phyloP scores from a whole-genome alignment of 805 yeast species.

The Pichia californica region DNA sequence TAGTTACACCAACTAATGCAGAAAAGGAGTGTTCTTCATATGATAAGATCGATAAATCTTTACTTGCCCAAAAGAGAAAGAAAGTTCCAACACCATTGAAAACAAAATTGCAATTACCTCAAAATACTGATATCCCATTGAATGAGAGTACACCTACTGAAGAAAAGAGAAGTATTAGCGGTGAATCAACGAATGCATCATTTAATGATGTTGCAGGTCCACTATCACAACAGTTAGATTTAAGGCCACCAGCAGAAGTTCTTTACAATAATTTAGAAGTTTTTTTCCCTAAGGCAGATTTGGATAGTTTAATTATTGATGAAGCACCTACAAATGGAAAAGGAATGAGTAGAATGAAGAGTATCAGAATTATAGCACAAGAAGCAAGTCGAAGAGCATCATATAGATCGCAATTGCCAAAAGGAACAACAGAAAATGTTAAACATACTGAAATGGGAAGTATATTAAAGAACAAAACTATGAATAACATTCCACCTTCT shows the following conservation, averaged over 20 bases:
- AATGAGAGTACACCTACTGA: neutral
- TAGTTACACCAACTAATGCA: neutral
- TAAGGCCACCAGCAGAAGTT: constrained; percentile 93
- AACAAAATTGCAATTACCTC: neutral
- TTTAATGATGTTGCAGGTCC: constrained; percentile 12
- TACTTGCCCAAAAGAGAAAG: too few species aligned
- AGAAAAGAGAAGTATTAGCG: neutral
- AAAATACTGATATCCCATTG: neutral
- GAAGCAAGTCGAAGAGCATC: constrained; percentile 64
- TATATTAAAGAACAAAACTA: too few species aligned
- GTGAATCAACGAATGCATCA: neutral
- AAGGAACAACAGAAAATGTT: constrained; percentile 28
- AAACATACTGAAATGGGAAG: constrained; percentile 25
- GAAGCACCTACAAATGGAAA: constrained; percentile 40
- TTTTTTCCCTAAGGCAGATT: constrained; percentile 86
- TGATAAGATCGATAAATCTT: too few species aligned
- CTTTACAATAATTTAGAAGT: constrained; percentile 86
- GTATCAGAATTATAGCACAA: constrained; percentile 86
- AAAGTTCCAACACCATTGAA: neutral
- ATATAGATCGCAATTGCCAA: neutral
- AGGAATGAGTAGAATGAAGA: constrained; percentile 64
- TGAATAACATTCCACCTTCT: neutral
- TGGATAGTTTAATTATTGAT: constrained; percentile 83
- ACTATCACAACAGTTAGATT: constrained; percentile 38
- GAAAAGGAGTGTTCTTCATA: too few species aligned